phyloP scores from a whole-genome alignment of 129 eudicot genomes.

The Ambrosia artemisiifolia region DNA sequence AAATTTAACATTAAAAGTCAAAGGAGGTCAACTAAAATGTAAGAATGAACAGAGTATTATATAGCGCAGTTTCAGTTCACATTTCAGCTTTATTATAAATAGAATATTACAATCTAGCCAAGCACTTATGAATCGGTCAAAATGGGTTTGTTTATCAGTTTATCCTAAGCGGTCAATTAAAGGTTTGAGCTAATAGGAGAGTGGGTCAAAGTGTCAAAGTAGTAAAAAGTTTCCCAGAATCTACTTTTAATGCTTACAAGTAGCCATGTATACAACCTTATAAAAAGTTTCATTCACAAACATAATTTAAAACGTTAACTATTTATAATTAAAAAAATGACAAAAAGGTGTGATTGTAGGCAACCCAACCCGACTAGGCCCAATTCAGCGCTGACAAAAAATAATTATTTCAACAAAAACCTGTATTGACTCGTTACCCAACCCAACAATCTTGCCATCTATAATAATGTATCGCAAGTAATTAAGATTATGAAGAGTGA shows the following conservation, averaged over 20 bases:
- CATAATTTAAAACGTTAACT: background rate
- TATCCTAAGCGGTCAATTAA: background rate
- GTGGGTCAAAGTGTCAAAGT: background rate
- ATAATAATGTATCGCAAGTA: background rate
- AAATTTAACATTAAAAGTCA: background rate
- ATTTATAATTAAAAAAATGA: background rate
- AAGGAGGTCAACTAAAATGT: no score
- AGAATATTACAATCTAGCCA: background rate
- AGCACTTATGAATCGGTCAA: background rate
- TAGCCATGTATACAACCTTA: background rate
- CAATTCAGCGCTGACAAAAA: background rate
- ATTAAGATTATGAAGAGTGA: conserved; percentile 5
- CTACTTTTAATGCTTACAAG: background rate
- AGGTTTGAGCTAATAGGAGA: background rate
- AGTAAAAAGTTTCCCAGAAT: background rate
- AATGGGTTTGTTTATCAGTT: background rate
- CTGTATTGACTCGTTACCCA: background rate
- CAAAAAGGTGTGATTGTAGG: background rate
- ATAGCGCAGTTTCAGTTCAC: no score
- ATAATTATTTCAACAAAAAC: background rate
- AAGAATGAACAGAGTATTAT: no score
- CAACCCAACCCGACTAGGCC: background rate
- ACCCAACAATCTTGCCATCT: background rate
- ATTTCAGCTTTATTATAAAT: background rate
- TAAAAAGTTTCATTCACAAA: background rate